phyloP scores from a whole-genome alignment of 2,329 filamentous ascomycete species.

The Ophiognomonia clavigignenti-juglandacearum region DNA sequence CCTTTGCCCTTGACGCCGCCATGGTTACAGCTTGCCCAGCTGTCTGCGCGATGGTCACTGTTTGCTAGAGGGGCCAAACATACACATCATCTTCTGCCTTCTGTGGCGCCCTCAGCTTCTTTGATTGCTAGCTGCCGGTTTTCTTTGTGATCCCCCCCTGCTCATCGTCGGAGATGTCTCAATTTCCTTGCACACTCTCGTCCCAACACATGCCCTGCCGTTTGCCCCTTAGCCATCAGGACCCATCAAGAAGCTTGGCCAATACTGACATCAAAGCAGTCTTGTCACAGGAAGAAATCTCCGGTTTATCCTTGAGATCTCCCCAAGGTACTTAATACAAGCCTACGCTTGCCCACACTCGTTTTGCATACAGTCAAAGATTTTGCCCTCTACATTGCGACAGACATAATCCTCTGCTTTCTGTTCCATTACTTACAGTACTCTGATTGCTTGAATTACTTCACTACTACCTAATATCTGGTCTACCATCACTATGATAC shows the following conservation, averaged over 20 bases:
- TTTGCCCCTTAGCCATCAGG: conserved; percentile 2
- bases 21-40: conserved; percentile 3
- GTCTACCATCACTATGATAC: background rate
- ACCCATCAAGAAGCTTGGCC: conserved; percentile 4
- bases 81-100: conserved; percentile 12
- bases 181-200: conserved; percentile 11
- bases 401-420: conserved; percentile 1
- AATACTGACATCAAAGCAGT: conserved; percentile 15
- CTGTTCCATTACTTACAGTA: background rate
- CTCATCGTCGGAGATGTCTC: conserved; percentile 14
- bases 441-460: background rate
- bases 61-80: conserved; percentile 2
- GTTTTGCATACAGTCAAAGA: background rate
- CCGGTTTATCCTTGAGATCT: conserved; percentile 6
- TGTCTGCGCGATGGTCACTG: conserved; percentile 6
- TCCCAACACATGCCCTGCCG: background rate
- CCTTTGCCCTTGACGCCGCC: background rate
- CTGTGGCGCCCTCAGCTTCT: conserved; percentile 8
- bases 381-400: background rate
- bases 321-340: conserved; percentile 16
- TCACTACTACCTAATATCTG: background rate
- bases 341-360: conserved; percentile 8
- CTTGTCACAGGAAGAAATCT: conserved; percentile 13
- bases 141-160: conserved; percentile 9
- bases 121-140: conserved; percentile 10